phyloP scores from a whole-genome alignment of 129 eudicot species.

The Tagetes patula region DNA sequence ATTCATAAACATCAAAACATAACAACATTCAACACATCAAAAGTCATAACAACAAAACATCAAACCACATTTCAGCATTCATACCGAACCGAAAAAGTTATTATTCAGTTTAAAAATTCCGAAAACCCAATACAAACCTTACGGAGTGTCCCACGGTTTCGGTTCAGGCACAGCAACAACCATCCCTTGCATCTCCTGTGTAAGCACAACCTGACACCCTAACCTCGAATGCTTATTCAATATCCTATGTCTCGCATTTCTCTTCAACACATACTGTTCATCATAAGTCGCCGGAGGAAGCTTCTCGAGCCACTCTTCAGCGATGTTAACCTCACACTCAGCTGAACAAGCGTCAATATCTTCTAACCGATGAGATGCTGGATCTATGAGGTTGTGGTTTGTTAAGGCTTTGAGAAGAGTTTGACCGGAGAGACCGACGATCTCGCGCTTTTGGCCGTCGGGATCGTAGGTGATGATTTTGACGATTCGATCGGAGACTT shows the following conservation, averaged over 20 bases:
- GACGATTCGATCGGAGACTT: conserved; percentile 92
- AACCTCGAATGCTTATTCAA: conserved; percentile 85
- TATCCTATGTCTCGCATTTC: conserved; percentile 69
- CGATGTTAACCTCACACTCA: conserved; percentile 96
- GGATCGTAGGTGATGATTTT: conserved; percentile 76
- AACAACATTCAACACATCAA: conserved; percentile 9
- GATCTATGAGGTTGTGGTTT: conserved; percentile 75
- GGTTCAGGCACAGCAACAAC: conserved; percentile 95
- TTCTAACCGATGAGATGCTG: conserved; percentile 88
- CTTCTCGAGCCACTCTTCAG: conserved; percentile 87
- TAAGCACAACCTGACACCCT: conserved; percentile 87
- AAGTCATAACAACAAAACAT: conserved; percentile 17
- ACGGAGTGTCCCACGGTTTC: conserved; percentile 94
- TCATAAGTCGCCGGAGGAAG: conserved; percentile 72
- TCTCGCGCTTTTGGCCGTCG: conserved; percentile 71
- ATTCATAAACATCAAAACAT: background rate
- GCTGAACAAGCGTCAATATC: conserved; percentile 99
- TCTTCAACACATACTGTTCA: conserved; percentile 81
- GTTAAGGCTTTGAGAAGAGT: conserved; percentile 72
- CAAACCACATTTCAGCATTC: conserved; percentile 55
- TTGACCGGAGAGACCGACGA: conserved; percentile 81
- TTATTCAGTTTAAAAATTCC: conserved; percentile 1
- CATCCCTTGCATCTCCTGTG: conserved; percentile 86
- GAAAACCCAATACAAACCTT: conserved; percentile 20
- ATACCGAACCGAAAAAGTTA: conserved; percentile 28